phyloP scores from a whole-genome alignment of 2,329 filamentous ascomycete genomes.

The Hypomyces rosellus region DNA sequence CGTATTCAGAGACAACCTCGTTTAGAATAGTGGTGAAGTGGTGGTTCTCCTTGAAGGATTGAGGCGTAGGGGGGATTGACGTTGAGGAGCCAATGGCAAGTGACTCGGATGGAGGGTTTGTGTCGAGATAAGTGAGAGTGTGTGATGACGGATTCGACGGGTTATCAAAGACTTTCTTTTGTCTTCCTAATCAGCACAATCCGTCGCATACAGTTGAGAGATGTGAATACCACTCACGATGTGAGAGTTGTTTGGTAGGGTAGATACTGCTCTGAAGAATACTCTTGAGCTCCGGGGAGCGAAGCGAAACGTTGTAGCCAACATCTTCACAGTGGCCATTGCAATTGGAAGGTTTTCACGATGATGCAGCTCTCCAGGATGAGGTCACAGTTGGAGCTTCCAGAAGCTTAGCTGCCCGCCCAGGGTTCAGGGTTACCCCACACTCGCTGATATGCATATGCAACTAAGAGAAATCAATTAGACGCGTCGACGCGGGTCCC shows the following conservation, averaged over 20 bases:
- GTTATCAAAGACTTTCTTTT: conserved; percentile 53
- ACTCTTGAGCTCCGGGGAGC: conserved; percentile 15
- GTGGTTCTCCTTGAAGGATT: conserved; percentile 53
- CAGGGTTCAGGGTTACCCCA: conserved; percentile 4
- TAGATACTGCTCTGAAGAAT: conserved; percentile 34
- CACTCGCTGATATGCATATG: conserved; percentile 17
- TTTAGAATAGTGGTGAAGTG: conserved; percentile 54
- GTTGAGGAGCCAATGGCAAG: conserved; percentile 56
- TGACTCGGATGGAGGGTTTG: conserved; percentile 44
- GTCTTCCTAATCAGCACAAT: neutral
- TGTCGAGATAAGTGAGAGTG: conserved; percentile 54
- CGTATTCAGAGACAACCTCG: conserved; percentile 49
- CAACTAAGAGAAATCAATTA: conserved; percentile 29
- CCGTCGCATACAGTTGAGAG: conserved; percentile 3
- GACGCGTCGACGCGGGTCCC: conserved; percentile 32
- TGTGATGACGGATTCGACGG: conserved; percentile 39
- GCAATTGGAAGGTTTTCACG: neutral
- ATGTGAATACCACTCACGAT: conserved; percentile 39
- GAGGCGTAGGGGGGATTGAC: conserved; percentile 53
- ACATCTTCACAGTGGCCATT: conserved; percentile 18
- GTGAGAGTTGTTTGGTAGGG: conserved; percentile 43
- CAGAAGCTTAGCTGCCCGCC: neutral
- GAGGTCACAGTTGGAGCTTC: conserved; percentile 24
- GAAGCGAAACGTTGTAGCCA: conserved; percentile 19
- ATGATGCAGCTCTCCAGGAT: conserved; percentile 12